Base-by-base conservation (phyloP, 2,329 filamentous ascomycete genomes). In the Xylaria sp. region DNA sequence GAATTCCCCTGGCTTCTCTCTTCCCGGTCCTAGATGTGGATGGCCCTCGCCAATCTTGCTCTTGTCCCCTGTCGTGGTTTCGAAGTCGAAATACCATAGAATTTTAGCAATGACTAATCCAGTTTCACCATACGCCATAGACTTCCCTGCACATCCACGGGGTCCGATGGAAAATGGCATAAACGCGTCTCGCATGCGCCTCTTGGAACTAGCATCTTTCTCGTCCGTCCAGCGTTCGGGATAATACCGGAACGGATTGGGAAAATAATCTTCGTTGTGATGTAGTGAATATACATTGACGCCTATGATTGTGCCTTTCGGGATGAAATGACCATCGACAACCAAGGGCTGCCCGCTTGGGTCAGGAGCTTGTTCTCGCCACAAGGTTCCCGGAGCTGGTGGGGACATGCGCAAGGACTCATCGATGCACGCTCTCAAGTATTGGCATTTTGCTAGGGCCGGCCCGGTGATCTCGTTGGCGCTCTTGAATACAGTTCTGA, bases 371-470 rank as follows among this genome's bases (percentile, higher is more conserved):
- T 23, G 53, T 23, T 60, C 52, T 3, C 67, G 60, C 67, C 67
- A 66, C 7, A 69, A 28, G 3, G 50, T 60, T 5, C 58, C 60
- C 3, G 46, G 9, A 2, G 45, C 25, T 10, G 67, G 67, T 1
- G 67, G 63, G 1, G 67, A 60, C 23, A 69, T 55, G 10, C 67
- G 63, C 30, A 69, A 15, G 13, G 67, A 43, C 32, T 69, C 67
- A 18, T 69, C 63, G 20, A 69, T 59, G 23, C 52, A 53, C 12
- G 67, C 67, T 10, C 67, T 45, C 4, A 69, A 39, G 36, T 66
- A 66, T 15, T 34, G 25, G 41, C 63, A 66, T 41, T 39, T 23
- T 7, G 55, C 18, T 1, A 66, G 63, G 6, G 45, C 32, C 6
- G 63, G 53, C 8, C 63, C 63, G 28, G 32, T 25, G 12, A 69